A percentile compares a stretch with the other conserved stretches of the same genome.
Conservation (phyloP, 2,329 filamentous ascomycete genomes). For the Alternaria tenuissima region DNA sequence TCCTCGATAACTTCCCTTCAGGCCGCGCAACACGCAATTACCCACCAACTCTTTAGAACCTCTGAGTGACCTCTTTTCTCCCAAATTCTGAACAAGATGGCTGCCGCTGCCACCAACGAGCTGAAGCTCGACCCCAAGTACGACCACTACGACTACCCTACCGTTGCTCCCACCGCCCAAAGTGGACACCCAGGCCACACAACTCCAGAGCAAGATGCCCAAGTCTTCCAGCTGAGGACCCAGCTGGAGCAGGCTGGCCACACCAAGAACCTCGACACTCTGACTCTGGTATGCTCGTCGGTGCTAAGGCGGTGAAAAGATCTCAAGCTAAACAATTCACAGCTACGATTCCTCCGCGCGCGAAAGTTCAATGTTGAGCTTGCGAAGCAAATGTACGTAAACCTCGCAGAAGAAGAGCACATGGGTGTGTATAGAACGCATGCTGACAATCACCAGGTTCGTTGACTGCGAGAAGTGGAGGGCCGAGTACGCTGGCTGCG, state of each 20-base stretch:
- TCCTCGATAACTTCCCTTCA: constrained; percentile 22
- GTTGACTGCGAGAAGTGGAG: constrained; percentile 90
- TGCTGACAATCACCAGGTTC: constrained; percentile 71
- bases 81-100: constrained; percentile 36
- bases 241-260: constrained; percentile 85
- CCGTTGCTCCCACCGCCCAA: constrained; percentile 72
- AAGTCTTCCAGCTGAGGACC: constrained; percentile 83
- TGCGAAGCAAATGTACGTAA: constrained; percentile 84
- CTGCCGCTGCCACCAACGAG: constrained; percentile 36
- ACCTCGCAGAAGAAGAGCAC: not conserved
- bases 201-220: constrained; percentile 84
- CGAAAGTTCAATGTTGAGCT: constrained; percentile 91
- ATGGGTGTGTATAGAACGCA: not conserved
- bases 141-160: constrained; percentile 94
- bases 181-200: constrained; percentile 88
- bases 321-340: constrained; percentile 31
- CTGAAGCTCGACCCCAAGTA: constrained; percentile 82
- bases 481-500: constrained; percentile 72
- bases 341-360: constrained; percentile 90
- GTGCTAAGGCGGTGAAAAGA: not conserved
- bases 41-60: constrained; percentile 6
- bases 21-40: constrained; percentile 16
- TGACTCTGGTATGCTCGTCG: constrained; percentile 75
- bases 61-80: constrained; percentile 12
- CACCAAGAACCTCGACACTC: constrained; percentile 85